phyloP scores from a whole-genome alignment of 192 early-diverging fungal genomes.

The Coemansia sp. region DNA sequence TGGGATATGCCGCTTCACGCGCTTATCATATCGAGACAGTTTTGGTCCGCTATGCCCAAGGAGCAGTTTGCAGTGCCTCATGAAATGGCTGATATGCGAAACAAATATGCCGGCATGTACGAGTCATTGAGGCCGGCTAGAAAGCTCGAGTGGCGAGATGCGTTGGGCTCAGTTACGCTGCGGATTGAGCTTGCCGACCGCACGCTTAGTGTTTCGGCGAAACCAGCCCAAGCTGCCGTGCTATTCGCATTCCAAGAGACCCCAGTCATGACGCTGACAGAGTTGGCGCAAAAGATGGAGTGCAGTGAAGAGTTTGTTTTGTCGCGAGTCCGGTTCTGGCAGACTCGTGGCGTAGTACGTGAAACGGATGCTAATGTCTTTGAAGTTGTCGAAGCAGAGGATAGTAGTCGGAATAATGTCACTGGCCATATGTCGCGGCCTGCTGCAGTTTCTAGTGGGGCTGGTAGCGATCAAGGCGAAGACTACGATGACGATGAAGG shows the following conservation, averaged over 20 bases:
- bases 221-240: slow-evolving; percentile 62
- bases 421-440: neutral
- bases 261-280: slow-evolving; percentile 1
- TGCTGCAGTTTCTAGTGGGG: neutral
- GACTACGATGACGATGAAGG: slow-evolving; percentile 1
- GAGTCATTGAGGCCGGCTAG: slow-evolving; percentile 61
- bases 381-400: slow-evolving; percentile 23
- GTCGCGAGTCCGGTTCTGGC: slow-evolving; percentile 41
- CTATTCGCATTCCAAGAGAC: slow-evolving; percentile 36
- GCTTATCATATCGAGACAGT: slow-evolving; percentile 64
- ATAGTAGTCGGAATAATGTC: neutral
- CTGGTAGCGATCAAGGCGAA: slow-evolving; percentile 7
- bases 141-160: slow-evolving; percentile 60
- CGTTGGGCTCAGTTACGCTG: slow-evolving; percentile 60
- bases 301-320: slow-evolving; percentile 24
- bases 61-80: slow-evolving; percentile 47
- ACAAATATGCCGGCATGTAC: slow-evolving; percentile 55
- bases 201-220: slow-evolving; percentile 50
- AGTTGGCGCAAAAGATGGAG: slow-evolving; percentile 25
- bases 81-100: slow-evolving; percentile 40
- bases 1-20: slow-evolving; percentile 47
- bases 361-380: slow-evolving; percentile 19
- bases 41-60: slow-evolving; percentile 60
- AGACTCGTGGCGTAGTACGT: slow-evolving; percentile 41
- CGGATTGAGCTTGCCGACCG: slow-evolving; percentile 61